Evolutionary conservation across 2,329 filamentous ascomycete genomes (phyloP), one percentile per base, ranked within the genome.

Genomic region (Colletotrichum brevisporum): DNA sequence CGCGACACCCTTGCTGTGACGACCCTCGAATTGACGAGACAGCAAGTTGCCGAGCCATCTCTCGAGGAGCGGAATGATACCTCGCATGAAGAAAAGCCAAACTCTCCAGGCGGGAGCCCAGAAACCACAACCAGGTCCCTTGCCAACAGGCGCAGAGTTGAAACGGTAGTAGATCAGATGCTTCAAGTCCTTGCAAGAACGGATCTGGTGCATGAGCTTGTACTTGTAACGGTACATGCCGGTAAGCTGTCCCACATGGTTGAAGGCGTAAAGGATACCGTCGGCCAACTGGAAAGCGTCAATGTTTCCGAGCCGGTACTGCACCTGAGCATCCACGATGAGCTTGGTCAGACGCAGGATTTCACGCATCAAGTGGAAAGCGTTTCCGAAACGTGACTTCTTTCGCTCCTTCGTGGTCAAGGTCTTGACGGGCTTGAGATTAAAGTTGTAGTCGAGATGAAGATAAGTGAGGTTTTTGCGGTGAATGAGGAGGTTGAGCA

Each of bases 171-270:
- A 99, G 73, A 99, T 98, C 71, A 99, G 84, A 88, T 99, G 96
- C 88, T 99, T 99, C 78, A 99, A 81, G 82, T 99, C 96, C 82
- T 99, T 99, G 86, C 96, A 99, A 0, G 96, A 97, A 75, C 96
- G 94, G 75, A 99, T 99, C 81, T 99, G 96, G 80, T 99, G 96
- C 96, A 99, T 99, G 65, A 99, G 87, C 86, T 99, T 99, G 86
- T 99, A 99, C 86, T 99, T 99, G 88, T 99, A 99, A 70, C 96
- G 92, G 83, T 99, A 99, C 96, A 99, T 99, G 79, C 96, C 96
- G 16, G 96, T 99, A 71, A 99, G 86, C 81, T 99, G 97, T 71
- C 96, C 96, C 66, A 99, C 96, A 75, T 99, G 96, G 82, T 99
- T 99, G 85, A 99, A 99, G 18, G 96, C 97, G 75, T 99, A 99